A percentile compares a stretch with the other conserved stretches of the same genome.
These are phyloP conservation scores for Aspergillus leporis DNA, from an alignment of 495 filamentous ascomycete genomes.

Conservation along the genomic window DNA sequence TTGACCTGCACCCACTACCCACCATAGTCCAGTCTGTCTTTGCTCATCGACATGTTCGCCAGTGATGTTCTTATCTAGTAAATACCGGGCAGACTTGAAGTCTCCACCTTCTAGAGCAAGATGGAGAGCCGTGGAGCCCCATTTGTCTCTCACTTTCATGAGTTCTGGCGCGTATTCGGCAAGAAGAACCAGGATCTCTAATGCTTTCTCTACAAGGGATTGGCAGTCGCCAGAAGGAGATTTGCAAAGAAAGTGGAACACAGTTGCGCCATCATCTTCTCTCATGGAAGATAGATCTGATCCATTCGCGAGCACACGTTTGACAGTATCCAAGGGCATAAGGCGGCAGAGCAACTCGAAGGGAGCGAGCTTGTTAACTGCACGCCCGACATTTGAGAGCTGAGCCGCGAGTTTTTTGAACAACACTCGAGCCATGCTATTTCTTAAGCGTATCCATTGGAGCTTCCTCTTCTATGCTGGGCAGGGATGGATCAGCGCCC, in stretches of 20 bases:
- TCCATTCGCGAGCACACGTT: not conserved
- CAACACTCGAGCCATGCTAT: no score
- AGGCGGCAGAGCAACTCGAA: not conserved
- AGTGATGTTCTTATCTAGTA: not conserved
- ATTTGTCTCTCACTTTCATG: not conserved
- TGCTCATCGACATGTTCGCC: not conserved
- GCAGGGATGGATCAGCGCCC: not conserved
- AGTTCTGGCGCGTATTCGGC: not conserved
- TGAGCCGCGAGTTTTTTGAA: no score
- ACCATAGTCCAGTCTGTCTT: not conserved
- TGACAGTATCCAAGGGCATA: not conserved
- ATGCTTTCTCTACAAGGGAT: not conserved
- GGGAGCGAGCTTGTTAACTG: not conserved
- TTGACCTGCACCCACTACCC: not conserved
- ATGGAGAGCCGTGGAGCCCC: not conserved
- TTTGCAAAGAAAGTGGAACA: not conserved
- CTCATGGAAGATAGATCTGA: not conserved
- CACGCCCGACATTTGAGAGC: no score
- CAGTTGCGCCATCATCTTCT: not conserved
- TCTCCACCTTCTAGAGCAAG: not conserved
- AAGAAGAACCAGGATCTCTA: not conserved
- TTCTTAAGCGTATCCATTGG: no score
- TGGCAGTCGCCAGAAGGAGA: not conserved
- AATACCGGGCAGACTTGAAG: not conserved
- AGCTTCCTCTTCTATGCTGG: no score